Base-by-base conservation (phyloP, 2,329 filamentous ascomycete species). In the Aspergillus hortae region DNA sequence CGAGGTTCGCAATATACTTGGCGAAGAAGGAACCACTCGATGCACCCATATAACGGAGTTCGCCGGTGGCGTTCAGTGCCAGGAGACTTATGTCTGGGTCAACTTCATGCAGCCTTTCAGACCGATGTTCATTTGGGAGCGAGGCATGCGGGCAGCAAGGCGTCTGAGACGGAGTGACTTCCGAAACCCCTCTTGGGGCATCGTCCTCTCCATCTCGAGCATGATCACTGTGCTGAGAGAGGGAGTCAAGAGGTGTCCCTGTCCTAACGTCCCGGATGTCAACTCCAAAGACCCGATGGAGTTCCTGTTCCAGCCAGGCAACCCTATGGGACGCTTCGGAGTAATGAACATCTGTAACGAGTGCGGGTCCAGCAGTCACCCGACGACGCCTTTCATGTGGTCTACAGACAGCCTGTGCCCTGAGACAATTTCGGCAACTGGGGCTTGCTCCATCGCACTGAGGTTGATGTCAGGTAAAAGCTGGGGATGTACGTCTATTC, bases 1-100 rank as follows among this genome's bases (percentile, higher is more conserved):
- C 44, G 15, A 47, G 27, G 32, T 47, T 47, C 6, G 44, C 44
- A 21, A 47, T 35, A 38, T 47, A 47, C 19, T 47, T 47, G 30
- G 44, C 44, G 32, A 47, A 47, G 32, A 47, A 47, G 4, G 44
- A 47, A n/a, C 44, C 44, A 47, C 44, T 47, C 5, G 44, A 47
- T 23, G 44, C 44, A 19, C 44, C 44, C 10, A 47, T 15, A 14
- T 47, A 47, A 14, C 44, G 44, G 9, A 47, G 32, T 25, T 47
- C 44, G 17, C 44, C 44, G 9, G 44, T 47, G 32, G 44, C 44
- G 19, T 47, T 47, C 27, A 47, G 15, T 7, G 44, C 44, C n/a
- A 47, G 19, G n/a, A 47, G n/a, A 23, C 44, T 47, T 14, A 47
- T 47, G 35, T 47, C 44, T 12, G 44, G 44, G 19, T 47, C 44